Base-by-base conservation (phyloP, 805 yeast genomes). In the Metschnikowia reukaufii region DNA sequence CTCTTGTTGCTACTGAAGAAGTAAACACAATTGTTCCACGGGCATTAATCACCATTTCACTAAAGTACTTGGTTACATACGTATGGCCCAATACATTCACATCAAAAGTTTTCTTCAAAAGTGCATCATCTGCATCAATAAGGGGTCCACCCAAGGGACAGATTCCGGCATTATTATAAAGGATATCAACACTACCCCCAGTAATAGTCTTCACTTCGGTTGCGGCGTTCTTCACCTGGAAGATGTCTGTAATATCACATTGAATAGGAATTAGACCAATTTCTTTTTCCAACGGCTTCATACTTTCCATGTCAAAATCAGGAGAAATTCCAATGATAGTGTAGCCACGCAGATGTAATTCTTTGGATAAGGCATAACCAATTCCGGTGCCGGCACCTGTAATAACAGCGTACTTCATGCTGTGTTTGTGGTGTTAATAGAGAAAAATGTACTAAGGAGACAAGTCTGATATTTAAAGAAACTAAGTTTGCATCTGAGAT, bases 121-220 rank as follows among this genome's bases (percentile, higher is more conserved):
- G 43, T 1, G 52, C 57, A 31, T 62, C 63, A n/a, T 60, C 59
- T 4, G 59, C 49, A 37, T 71, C 76, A n/a, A 63, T 51, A 9
- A 69, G 63, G 0, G 75, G 63, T 2, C 65, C 58, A 44, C 65
- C 43, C 57, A 66, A 36, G 33, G 38, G 31, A 23, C 44, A 55
- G 51, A 64, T 57, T 1, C 78, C 77, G 8, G 76, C 78, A 50
- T 73, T 74, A 51, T 73, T 67, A 58, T 66, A 73, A 25, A 74
- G 58, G 6, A 71, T 53, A 44, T 72, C 68, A 30, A 74, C 52
- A 21, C 46, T 49, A 1, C 72, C 74, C 8, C 62, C 67, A 23
- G 66, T 64, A 20, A 62, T 56, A 4, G 49, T 42, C 7, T 37
- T 30, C 19, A 55, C 58, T 12, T 69, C 54, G 0, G 56, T 27